Evolutionary conservation across 73 alveolate species (phyloP).

Genomic region (Paramecium tetraurelia): DNA sequence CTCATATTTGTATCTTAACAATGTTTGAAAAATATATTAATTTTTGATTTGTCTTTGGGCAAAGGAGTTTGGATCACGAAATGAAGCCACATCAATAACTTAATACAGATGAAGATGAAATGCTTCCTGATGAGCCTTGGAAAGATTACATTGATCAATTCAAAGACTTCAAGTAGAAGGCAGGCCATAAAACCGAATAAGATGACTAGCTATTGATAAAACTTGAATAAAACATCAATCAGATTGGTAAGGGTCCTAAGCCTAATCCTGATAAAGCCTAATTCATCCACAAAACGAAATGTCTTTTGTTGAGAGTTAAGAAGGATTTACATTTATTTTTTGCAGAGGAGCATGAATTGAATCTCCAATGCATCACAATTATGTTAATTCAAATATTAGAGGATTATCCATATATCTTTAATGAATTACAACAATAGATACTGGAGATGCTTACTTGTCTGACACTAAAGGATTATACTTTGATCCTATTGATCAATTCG

Average conservation of each 20-base stretch:
- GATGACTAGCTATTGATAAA: background rate
- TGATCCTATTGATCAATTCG: background rate
- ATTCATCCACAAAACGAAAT: background rate
- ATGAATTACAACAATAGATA: background rate
- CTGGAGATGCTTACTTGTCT: background rate
- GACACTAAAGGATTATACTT: background rate
- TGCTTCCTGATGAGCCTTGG: background rate
- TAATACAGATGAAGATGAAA: background rate
- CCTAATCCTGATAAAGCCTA: background rate
- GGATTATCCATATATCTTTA: background rate
- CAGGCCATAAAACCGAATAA: background rate
- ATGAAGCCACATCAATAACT: background rate
- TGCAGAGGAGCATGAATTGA: constrained; percentile 5
- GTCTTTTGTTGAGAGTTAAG: background rate
- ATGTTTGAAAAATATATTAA: background rate
- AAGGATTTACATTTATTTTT: background rate
- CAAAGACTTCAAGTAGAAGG: background rate
- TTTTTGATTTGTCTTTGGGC: background rate
- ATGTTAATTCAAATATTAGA: background rate
- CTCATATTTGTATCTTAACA: background rate
- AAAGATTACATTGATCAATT: background rate
- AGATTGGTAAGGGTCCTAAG: background rate
- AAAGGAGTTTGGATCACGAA: background rate
- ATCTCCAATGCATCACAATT: background rate
- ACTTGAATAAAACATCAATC: background rate